Evolutionary conservation across 2,329 filamentous ascomycete genomes (phyloP).

Genomic region (Aspergillus sp.): DNA sequence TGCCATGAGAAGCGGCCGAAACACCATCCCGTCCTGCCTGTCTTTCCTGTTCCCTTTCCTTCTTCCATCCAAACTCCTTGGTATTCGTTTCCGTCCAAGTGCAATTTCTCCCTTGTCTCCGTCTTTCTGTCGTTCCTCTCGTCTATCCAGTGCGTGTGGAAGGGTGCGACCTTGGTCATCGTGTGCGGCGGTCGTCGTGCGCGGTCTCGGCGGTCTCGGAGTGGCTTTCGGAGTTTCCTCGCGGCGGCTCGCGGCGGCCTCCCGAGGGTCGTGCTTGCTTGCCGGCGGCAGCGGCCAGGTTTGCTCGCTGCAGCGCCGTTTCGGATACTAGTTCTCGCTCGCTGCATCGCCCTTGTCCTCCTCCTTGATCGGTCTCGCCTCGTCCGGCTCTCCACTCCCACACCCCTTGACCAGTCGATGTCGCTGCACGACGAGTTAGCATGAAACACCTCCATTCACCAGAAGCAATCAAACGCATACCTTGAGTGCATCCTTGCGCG

Average conservation of each 20-base stretch:
- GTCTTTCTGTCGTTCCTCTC: not conserved
- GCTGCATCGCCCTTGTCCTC: slow-evolving; percentile 24
- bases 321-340: slow-evolving; percentile 10
- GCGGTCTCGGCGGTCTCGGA: not conserved
- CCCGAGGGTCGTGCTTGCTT: too few species aligned
- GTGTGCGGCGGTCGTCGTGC: too few species aligned
- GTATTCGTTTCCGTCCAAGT: not conserved
- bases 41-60: not conserved
- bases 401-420: slow-evolving; percentile 72
- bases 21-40: not conserved
- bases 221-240: not conserved
- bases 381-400: slow-evolving; percentile 52
- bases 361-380: slow-evolving; percentile 23
- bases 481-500: slow-evolving; percentile 94
- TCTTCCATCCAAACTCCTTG: not conserved
- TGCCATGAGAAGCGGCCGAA: slow-evolving; percentile 5
- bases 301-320: not conserved
- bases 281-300: not conserved
- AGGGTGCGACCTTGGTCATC: not conserved
- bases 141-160: not conserved
- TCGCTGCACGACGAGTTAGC: slow-evolving; percentile 49
- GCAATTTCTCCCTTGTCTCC: not conserved
- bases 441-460: not conserved
- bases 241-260: not conserved
- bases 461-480: slow-evolving; percentile 53